Conservation (phyloP, 345 rosid genomes). For the Ailanthus altissimus region DNA sequence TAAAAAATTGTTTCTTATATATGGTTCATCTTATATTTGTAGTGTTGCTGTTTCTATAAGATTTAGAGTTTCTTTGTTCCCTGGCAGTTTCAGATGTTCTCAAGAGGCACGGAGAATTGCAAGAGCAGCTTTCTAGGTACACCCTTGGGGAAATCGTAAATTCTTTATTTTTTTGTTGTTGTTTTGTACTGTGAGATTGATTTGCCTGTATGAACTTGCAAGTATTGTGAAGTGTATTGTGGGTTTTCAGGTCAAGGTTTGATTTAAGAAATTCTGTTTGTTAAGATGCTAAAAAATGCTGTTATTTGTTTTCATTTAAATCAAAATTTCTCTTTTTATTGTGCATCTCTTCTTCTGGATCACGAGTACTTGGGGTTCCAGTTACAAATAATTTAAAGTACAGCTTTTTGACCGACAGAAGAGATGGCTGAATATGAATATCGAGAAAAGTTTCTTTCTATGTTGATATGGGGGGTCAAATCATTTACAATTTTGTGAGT, state of each 20-base stretch:
- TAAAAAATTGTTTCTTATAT: constrained; percentile 4
- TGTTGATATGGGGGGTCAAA: not conserved
- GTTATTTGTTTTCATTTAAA: not conserved
- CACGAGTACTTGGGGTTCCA: not conserved
- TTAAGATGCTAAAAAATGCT: not conserved
- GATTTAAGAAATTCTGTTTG: not conserved
- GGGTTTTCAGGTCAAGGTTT: not conserved
- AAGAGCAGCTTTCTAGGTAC: constrained; percentile 82
- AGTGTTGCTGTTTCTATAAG: constrained; percentile 14
- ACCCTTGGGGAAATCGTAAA: not conserved
- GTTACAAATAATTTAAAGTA: not conserved
- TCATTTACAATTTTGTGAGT: not conserved
- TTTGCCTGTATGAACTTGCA: not conserved
- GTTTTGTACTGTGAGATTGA: not conserved
- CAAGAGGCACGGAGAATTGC: constrained; percentile 76
- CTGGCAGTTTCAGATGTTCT: constrained; percentile 75
- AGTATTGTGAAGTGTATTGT: not conserved
- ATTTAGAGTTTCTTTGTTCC: constrained; percentile 22
- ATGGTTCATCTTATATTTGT: not conserved
- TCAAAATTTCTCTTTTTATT: not conserved
- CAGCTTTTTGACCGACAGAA: not conserved
- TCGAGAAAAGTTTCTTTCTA: not conserved
- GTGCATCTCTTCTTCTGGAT: not conserved
- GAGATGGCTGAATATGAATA: not conserved
- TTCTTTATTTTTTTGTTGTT: not conserved